These are phyloP conservation scores for Fraxinus floribunda DNA, from an alignment of 305 asterid genomes.

Conservation along the genomic window DNA sequence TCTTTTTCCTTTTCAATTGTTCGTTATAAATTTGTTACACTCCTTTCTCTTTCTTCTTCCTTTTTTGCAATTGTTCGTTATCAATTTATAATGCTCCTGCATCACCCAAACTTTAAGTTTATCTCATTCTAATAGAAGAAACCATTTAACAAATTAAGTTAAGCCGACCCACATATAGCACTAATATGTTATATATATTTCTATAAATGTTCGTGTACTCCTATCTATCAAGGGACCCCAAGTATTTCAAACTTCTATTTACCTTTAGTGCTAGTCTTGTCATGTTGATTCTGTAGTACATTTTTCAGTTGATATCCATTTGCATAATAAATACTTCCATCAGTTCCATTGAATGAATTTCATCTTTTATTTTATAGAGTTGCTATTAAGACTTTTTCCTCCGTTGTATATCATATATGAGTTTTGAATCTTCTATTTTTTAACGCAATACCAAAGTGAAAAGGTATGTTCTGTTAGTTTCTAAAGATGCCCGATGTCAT, in stretches of 20 bases:
- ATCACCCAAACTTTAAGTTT: neutral
- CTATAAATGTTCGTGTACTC: neutral
- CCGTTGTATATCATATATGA: neutral
- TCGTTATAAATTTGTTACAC: too few relatives aligned
- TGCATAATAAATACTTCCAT: neutral
- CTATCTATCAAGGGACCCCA: neutral
- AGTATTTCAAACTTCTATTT: neutral
- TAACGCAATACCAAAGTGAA: neutral
- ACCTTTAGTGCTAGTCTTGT: neutral
- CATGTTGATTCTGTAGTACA: neutral
- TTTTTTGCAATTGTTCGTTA: too few relatives aligned
- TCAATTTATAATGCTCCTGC: too few relatives aligned
- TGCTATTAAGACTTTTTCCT: neutral
- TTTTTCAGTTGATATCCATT: neutral
- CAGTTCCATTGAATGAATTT: neutral
- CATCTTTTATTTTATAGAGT: neutral
- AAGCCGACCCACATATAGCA: too few relatives aligned
- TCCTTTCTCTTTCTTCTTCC: too few relatives aligned
- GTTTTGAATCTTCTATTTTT: neutral
- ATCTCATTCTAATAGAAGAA: neutral
- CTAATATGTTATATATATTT: too few relatives aligned
- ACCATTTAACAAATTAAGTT: neutral
- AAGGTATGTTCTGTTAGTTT: neutral
- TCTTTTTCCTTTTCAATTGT: too few relatives aligned
- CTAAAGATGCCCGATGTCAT: neutral